Conservation (phyloP, 768 basidiomycete species). For the Serendipita vermifera region DNA sequence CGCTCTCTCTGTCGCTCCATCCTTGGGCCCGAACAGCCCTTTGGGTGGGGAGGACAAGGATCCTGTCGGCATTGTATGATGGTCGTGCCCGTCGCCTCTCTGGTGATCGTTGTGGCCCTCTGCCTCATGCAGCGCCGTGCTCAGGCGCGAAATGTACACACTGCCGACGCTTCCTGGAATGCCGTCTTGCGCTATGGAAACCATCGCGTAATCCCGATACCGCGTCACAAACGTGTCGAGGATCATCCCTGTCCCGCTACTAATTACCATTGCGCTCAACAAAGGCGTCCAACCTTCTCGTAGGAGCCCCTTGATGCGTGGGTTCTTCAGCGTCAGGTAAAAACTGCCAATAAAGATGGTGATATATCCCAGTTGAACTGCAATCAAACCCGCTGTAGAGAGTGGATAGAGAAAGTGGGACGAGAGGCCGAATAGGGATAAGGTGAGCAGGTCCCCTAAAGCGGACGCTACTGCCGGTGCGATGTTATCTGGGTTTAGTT, state of each 20-base stretch:
- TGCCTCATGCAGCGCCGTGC: slow-evolving; percentile 70
- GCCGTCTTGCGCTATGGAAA: slow-evolving; percentile 84
- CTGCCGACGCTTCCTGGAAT: slow-evolving; percentile 82
- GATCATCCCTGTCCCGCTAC: slow-evolving; percentile 79
- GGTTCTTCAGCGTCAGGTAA: slow-evolving; percentile 49
- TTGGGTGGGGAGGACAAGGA: too few species aligned
- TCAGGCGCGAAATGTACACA: slow-evolving; percentile 81
- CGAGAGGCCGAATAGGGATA: slow-evolving; percentile 58
- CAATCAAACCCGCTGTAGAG: slow-evolving; percentile 30
- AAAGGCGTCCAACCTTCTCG: slow-evolving; percentile 82
- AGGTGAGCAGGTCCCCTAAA: slow-evolving; percentile 84
- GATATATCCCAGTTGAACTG: slow-evolving; percentile 36
- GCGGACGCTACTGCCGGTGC: slow-evolving; percentile 88
- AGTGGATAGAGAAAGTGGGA: slow-evolving; percentile 61
- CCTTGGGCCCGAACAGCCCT: not conserved
- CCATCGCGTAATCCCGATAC: slow-evolving; percentile 76
- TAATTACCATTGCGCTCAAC: slow-evolving; percentile 80
- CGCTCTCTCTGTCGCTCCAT: not conserved
- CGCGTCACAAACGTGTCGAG: slow-evolving; percentile 78
- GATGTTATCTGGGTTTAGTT: slow-evolving; percentile 90
- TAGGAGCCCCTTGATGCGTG: slow-evolving; percentile 56
- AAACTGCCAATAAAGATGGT: slow-evolving; percentile 37
- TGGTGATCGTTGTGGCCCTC: slow-evolving; percentile 19
- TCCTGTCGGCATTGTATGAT: not conserved
- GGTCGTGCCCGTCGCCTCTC: slow-evolving; percentile 12